Conservation (phyloP, 805 yeast species). For the Candida anglica region DNA sequence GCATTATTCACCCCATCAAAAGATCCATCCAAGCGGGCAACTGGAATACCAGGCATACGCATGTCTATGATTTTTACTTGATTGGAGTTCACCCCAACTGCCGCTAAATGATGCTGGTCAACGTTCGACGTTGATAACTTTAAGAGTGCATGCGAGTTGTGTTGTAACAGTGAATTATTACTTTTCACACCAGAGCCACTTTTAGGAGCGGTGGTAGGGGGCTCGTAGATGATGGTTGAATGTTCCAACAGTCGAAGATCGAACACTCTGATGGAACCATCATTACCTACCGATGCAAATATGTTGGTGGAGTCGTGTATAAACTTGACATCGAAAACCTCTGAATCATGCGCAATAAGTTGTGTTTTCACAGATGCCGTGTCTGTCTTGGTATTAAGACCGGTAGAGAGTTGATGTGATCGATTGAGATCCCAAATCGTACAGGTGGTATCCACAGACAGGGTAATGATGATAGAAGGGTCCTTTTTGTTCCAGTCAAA, state of each 20-base stretch:
- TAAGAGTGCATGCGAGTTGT: constrained; percentile 55
- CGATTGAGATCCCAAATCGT: constrained; percentile 84
- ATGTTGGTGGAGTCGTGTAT: constrained; percentile 68
- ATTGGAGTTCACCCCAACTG: constrained; percentile 69
- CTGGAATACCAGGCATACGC: constrained; percentile 83
- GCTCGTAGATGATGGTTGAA: constrained; percentile 91
- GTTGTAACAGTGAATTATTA: constrained; percentile 5
- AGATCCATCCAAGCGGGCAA: constrained; percentile 59
- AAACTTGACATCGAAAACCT: constrained; percentile 89
- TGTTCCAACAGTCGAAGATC: constrained; percentile 88
- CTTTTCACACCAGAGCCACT: background rate
- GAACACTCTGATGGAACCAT: constrained; percentile 90
- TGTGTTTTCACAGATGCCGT: constrained; percentile 80
- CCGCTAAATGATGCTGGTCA: constrained; percentile 81
- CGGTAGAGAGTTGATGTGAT: constrained; percentile 12
- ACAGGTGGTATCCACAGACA: constrained; percentile 94
- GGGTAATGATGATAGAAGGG: constrained; percentile 68
- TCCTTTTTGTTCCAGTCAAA: constrained; percentile 88
- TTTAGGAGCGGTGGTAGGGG: constrained; percentile 27
- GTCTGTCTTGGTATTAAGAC: constrained; percentile 17
- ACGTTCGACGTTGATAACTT: constrained; percentile 73
- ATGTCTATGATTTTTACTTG: constrained; percentile 72
- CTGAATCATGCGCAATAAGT: constrained; percentile 92
- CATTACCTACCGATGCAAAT: constrained; percentile 92
- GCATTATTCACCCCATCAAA: constrained; percentile 48